Evolutionary conservation across 306 rosid species (phyloP), one percentile per base, ranked within the genome.

Genomic region (Vigna trinervia): DNA sequence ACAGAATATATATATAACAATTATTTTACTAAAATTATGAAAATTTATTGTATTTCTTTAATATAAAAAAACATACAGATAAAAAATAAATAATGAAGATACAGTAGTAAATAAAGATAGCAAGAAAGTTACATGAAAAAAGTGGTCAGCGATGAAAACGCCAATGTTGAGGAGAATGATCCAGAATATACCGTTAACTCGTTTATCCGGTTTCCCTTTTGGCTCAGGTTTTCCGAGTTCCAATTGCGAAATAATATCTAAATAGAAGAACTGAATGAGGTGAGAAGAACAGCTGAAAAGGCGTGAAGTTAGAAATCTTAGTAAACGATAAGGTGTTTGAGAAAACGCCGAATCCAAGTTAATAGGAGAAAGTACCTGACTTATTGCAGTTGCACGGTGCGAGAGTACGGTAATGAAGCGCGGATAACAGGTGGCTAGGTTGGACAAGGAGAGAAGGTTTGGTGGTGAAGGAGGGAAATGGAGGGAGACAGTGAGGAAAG

Each of bases 171-270:
- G 88, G 77, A 95, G 96, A 69, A 95, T 69, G 76, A 95, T 78
- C 97, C 97, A 95, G 82, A 92, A 92, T 84, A 95, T 92, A 32
- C 99, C 99, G 4, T 84, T 95, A 30, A 85, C 94, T 20, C 83
- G 97, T 80, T 82, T 88, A 69, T 86, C 88, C 0, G 86, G 91
- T 83, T 77, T 90, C 79, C 85, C 61, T 54, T 81, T 80, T 32
- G 56, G 82, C 59, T 80, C 83, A 2, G 91, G 85, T 75, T 87
- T 87, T 56, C 87, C 92, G 34, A 92, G 81, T 71, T 92, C 97
- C 86, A 92, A 86, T 81, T 85, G 90, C 36, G 97, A 85, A 53
- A 86, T 84, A 80, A 90, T 77, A 70, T 92, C 99, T 92, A 86
- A 84, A 60, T 72, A 84, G 41, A 36, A 71, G 20, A 2, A 66